Evolutionary conservation across 2,329 filamentous ascomycete species (phyloP).

Genomic region (Aspergillus pseudoviridinutans): DNA sequence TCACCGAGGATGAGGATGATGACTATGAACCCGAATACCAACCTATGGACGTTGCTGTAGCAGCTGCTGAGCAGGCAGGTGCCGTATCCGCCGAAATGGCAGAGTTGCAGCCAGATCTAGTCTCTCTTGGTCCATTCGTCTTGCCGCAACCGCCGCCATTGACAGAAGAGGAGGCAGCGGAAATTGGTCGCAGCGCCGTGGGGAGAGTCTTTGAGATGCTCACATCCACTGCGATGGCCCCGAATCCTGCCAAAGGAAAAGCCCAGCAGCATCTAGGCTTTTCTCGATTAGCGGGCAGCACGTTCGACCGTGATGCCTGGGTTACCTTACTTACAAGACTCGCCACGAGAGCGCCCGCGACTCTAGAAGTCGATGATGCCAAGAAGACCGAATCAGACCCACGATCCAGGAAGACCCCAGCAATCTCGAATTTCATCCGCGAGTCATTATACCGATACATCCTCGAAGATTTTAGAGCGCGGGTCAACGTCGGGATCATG

Average conservation of each 20-base stretch:
- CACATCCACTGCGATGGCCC: slow-evolving; percentile 64
- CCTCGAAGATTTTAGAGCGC: slow-evolving; percentile 83
- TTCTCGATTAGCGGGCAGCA: slow-evolving; percentile 76
- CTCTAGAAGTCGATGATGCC: slow-evolving; percentile 55
- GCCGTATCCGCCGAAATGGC: slow-evolving; percentile 76
- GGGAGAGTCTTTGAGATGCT: slow-evolving; percentile 75
- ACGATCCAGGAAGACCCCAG: slow-evolving; percentile 22
- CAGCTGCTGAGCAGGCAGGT: slow-evolving; percentile 48
- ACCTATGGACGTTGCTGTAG: slow-evolving; percentile 54
- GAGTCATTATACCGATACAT: slow-evolving; percentile 80
- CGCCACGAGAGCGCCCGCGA: slow-evolving; percentile 72
- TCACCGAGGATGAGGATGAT: slow-evolving; percentile 67
- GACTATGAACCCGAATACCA: slow-evolving; percentile 90
- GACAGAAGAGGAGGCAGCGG: slow-evolving; percentile 66
- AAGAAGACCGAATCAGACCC: slow-evolving; percentile 28
- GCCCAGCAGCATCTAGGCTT: slow-evolving; percentile 64
- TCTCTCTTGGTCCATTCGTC: slow-evolving; percentile 69
- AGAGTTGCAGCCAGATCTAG: slow-evolving; percentile 56
- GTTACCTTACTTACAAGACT: slow-evolving; percentile 80
- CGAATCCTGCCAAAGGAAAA: slow-evolving; percentile 48
- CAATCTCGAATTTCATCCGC: slow-evolving; percentile 63
- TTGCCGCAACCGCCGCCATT: slow-evolving; percentile 73
- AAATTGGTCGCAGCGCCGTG: slow-evolving; percentile 70
- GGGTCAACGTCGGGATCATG: slow-evolving; percentile 84
- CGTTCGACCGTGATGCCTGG: slow-evolving; percentile 85